Conservation (phyloP, 306 rosid genomes). For the Corylus avellana region DNA sequence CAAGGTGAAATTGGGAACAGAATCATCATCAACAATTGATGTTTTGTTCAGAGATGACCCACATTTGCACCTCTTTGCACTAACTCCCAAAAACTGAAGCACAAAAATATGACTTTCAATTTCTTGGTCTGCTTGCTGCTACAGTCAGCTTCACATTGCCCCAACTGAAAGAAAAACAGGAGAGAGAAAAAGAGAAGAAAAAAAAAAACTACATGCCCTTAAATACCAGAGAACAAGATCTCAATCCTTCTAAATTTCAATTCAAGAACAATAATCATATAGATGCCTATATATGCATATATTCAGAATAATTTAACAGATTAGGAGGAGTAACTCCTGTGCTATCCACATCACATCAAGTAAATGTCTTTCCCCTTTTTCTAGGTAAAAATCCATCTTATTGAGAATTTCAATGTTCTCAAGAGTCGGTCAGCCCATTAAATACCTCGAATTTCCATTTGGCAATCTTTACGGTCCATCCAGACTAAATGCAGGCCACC, state of each 20-base stretch:
- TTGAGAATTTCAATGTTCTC: neutral
- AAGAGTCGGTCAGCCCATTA: neutral
- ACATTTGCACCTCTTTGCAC: neutral
- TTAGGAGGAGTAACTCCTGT: neutral
- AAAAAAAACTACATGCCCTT: neutral
- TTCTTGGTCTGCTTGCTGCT: conserved; percentile 7
- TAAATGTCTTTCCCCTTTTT: neutral
- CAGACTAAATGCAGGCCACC: neutral
- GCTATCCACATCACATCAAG: neutral
- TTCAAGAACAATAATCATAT: neutral
- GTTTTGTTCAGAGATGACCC: neutral
- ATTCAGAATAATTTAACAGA: neutral
- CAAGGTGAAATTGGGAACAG: neutral
- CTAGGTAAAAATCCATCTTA: neutral
- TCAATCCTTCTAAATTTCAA: neutral
- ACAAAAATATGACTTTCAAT: neutral
- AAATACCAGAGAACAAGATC: neutral
- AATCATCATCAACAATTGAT: neutral
- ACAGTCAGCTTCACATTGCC: conserved; percentile 1
- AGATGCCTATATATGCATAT: neutral
- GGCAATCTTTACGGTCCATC: neutral
- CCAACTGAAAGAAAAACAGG: neutral
- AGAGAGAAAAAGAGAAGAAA: too few relatives aligned
- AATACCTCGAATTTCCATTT: neutral
- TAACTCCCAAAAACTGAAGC: neutral